phyloP scores from a whole-genome alignment of 1,284 basidiomycete species.

The Vanrija sp. region DNA sequence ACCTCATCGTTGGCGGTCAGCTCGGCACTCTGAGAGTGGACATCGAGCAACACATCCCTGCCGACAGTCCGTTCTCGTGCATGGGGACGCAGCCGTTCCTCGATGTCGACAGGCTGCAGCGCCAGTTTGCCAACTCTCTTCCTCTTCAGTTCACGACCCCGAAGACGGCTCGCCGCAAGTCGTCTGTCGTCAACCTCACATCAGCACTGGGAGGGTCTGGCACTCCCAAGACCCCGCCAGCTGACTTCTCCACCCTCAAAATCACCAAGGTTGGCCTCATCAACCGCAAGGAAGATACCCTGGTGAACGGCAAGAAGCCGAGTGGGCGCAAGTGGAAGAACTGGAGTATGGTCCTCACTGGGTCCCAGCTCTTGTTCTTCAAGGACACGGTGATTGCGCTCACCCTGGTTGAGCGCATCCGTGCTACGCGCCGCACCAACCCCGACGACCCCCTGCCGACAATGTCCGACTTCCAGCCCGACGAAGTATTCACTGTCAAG shows the following conservation, averaged over 20 bases:
- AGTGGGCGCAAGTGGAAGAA: conserved; percentile 80
- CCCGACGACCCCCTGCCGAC: conserved; percentile 48
- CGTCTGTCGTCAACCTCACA: conserved; percentile 6
- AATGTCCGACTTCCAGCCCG: conserved; percentile 68
- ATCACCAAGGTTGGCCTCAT: conserved; percentile 79
- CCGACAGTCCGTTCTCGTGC: conserved; percentile 68
- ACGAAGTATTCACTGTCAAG: conserved; percentile 77
- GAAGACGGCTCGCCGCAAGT: conserved; percentile 15
- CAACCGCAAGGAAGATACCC: conserved; percentile 75
- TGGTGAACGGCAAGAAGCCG: conserved; percentile 71
- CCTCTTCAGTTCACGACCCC: conserved; percentile 56
- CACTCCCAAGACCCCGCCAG: conserved; percentile 6
- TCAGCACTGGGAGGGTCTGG: background rate
- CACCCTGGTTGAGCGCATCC: conserved; percentile 57
- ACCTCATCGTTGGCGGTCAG: conserved; percentile 73
- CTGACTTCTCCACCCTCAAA: conserved; percentile 55
- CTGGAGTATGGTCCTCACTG: conserved; percentile 81
- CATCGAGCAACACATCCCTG: conserved; percentile 61
- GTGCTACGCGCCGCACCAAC: conserved; percentile 20
- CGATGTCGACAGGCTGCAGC: conserved; percentile 65
- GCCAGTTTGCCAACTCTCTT: conserved; percentile 65
- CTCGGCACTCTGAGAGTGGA: conserved; percentile 73
- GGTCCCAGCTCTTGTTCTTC: conserved; percentile 87
- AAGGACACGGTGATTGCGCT: conserved; percentile 72
- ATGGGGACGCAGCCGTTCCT: conserved; percentile 67